Base-by-base conservation (phyloP, 1,139 yeast species). In the Saccharomycopsis hybrid region DNA sequence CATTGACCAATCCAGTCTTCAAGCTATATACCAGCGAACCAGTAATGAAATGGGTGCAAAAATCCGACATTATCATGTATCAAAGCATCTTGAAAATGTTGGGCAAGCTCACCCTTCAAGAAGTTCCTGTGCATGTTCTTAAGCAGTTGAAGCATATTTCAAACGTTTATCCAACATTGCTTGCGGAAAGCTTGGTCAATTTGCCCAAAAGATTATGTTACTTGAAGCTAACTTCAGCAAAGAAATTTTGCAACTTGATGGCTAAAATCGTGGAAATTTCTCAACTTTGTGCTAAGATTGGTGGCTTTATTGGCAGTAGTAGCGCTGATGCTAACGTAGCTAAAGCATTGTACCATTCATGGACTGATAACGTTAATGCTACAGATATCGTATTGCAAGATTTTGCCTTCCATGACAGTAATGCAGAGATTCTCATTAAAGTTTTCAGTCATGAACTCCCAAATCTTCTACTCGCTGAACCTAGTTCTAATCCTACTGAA, bases 11-110 rank as follows among this genome's bases (percentile, higher is more conserved):
- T 0, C 87, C 88, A 1, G 85, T 82, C 37, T 77, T 76, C 60
- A 77, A 77, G 56, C 66, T 87, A 24, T 77, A 82, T 58, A 69
- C 72, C 11, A 68, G 76, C 8, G 76, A 76, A n/a, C 62, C 66
- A 3, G 62, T 82, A 5, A 61, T 71, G 5, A 74, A 73, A 18
- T 86, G 95, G 95, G 74, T 85, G 18, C 62, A 73, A 46, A 67
- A 73, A 43, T 84, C 89, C 61, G 96, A 89, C 63, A 61, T 75
- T 57, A 66, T 75, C 9, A 75, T 82, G 67, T 85, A 83, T 65
- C 76, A 74, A 53, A 68, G 76, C 5, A 70, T 85, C 71, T 72
- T 82, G 24, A 77, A 78, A 56, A 73, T 83, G 74, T 65, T 87
- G 54, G 74, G 83, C n/a, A 82, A 82, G 40, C 66, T 85, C 53